These are phyloP conservation scores for Claviceps quebecensis DNA, from an alignment of 2,329 filamentous ascomycete genomes.

Conservation along the genomic window DNA sequence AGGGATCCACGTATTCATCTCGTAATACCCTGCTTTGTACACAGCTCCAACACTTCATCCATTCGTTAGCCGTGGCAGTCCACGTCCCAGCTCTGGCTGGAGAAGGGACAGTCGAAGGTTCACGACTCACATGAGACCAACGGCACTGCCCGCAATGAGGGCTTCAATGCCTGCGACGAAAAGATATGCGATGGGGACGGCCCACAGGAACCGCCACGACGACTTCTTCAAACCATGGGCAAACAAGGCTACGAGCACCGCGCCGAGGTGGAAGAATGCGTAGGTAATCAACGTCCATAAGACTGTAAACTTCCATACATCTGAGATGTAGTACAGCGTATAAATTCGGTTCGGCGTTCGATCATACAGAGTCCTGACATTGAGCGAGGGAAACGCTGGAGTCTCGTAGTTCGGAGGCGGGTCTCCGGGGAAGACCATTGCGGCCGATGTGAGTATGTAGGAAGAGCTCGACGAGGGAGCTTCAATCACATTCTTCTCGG, in stretches of 20 bases:
- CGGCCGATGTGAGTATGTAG: background rate
- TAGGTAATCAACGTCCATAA: constrained; percentile 78
- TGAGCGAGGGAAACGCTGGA: constrained; percentile 69
- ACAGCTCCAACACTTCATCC: constrained; percentile 64
- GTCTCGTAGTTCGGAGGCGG: constrained; percentile 43
- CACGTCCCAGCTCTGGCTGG: background rate
- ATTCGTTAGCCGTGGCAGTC: background rate
- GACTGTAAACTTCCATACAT: constrained; percentile 80
- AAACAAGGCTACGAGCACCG: constrained; percentile 55
- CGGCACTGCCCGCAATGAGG: constrained; percentile 64
- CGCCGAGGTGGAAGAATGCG: constrained; percentile 58
- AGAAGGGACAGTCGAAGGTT: background rate
- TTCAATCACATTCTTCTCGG: background rate
- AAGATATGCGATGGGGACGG: constrained; percentile 56
- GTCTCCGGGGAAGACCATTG: constrained; percentile 5
- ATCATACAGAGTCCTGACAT: constrained; percentile 48
- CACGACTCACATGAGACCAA: constrained; percentile 58
- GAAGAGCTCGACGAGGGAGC: background rate
- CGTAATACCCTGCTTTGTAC: constrained; percentile 69
- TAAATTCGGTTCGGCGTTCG: constrained; percentile 27
- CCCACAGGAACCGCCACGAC: constrained; percentile 52
- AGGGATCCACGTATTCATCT: constrained; percentile 91
- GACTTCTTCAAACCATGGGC: constrained; percentile 50
- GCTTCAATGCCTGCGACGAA: constrained; percentile 63
- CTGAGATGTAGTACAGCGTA: constrained; percentile 57